A percentile compares a stretch with the other conserved stretches of the same genome.
Evolutionary conservation across 345 rosid genomes (phyloP).

Genomic region (rapeseed (Brassica napus)): DNA sequence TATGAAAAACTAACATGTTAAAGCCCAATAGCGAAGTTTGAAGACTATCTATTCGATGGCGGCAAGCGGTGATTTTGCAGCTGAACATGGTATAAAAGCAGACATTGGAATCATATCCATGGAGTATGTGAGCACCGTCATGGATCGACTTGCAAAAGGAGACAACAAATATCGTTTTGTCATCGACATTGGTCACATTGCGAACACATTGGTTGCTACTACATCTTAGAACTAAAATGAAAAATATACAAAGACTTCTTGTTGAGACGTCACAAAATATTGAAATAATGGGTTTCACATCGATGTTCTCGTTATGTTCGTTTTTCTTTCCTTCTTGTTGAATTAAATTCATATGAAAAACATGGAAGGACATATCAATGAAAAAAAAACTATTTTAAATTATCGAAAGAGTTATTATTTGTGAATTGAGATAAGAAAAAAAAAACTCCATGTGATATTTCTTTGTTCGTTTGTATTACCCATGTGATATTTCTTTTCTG

Average conservation of each 20-base stretch:
- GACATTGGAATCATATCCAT: not conserved
- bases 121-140: not conserved
- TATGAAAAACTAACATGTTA: not conserved
- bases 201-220: slow-evolving; percentile 35
- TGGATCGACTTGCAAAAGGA: not conserved
- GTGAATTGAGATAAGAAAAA: not conserved
- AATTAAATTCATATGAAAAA: not conserved
- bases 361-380: not conserved
- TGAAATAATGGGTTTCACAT: not conserved
- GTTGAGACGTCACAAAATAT: not conserved
- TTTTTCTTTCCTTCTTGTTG: not conserved
- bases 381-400: not conserved
- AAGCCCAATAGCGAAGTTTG: not conserved
- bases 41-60: not conserved
- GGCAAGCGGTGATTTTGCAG: not conserved
- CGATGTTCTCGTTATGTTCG: not conserved
- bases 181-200: slow-evolving; percentile 42
- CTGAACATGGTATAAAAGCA: not conserved
- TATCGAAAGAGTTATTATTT: not conserved
- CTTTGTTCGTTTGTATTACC: not conserved
- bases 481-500: not conserved
- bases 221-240: slow-evolving; percentile 6
- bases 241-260: not conserved
- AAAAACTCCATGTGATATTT: not conserved
- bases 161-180: not conserved